These are phyloP conservation scores for Phragmites australis DNA, from an alignment of 176 grass and related monocot species.

Conservation along the genomic window DNA sequence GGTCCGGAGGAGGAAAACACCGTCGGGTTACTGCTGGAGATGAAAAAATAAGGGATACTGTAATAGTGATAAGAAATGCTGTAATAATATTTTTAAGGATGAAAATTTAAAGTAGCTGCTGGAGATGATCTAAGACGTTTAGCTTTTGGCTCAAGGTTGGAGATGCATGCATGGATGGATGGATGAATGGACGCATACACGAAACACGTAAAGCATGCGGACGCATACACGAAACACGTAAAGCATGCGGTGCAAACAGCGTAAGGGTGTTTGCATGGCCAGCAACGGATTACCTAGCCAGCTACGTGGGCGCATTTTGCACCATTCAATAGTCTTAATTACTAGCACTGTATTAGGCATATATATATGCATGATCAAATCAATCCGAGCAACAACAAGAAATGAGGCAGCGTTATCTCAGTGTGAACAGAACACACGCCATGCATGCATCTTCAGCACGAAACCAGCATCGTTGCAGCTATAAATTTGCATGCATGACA, in stretches of 20 bases:
- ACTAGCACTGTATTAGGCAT: not conserved
- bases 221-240: not conserved
- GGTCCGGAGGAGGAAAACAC: too few species aligned
- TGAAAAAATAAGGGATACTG: too few species aligned
- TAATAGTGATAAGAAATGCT: too few species aligned
- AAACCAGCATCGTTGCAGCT: not conserved
- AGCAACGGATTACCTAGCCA: conserved; percentile 14
- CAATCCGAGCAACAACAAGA: too few species aligned
- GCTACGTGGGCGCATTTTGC: conserved; percentile 5
- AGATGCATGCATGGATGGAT: too few species aligned
- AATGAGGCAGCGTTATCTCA: not conserved
- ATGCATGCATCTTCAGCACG: not conserved
- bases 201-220: not conserved
- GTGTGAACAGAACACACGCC: not conserved
- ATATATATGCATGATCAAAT: not conserved
- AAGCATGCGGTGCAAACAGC: not conserved
- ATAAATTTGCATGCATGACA: too few species aligned
- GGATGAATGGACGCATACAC: not conserved
- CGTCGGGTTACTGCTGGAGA: too few species aligned
- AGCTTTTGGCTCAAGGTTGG: not conserved
- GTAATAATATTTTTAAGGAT: too few species aligned
- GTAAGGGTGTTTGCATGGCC: not conserved
- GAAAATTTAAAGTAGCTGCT: too few species aligned
- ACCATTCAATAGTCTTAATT: not conserved
- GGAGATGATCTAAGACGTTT: too few species aligned